Conservation (phyloP, 2,329 filamentous ascomycete genomes). For the Didymella keratinophila region DNA sequence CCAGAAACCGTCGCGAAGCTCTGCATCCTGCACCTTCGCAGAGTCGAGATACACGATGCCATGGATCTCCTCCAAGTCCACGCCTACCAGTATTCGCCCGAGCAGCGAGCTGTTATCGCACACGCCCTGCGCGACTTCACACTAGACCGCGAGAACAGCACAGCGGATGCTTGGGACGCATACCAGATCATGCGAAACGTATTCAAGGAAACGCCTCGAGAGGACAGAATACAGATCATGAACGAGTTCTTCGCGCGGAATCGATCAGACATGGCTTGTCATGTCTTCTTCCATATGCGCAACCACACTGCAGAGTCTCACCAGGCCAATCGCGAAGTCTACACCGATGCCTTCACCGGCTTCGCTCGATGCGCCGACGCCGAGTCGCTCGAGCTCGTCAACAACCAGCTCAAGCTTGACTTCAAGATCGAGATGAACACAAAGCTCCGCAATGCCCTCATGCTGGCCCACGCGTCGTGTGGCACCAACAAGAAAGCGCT, state of each 20-base stretch:
- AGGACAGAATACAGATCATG: constrained; percentile 77
- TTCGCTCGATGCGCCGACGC: constrained; percentile 68
- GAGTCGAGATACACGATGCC: constrained; percentile 79
- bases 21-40: constrained; percentile 75
- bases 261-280: constrained; percentile 82
- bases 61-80: constrained; percentile 83
- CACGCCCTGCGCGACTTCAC: constrained; percentile 73
- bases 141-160: constrained; percentile 70
- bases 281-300: constrained; percentile 95
- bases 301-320: constrained; percentile 69
- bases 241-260: constrained; percentile 78
- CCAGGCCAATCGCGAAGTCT: constrained; percentile 76
- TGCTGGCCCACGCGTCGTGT: constrained; percentile 81
- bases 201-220: constrained; percentile 69
- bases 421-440: constrained; percentile 79
- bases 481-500: constrained; percentile 72
- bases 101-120: constrained; percentile 72
- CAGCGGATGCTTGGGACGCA: constrained; percentile 67
- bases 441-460: constrained; percentile 79
- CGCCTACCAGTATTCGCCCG: constrained; percentile 72
- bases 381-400: constrained; percentile 75
- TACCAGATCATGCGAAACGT: constrained; percentile 66
- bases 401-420: constrained; percentile 96
- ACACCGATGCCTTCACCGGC: constrained; percentile 79
- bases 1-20: constrained; percentile 77